Evolutionary conservation across 2,329 filamentous ascomycete genomes (phyloP), one percentile per base, ranked within the genome.

Genomic region (Fulvia fulva): DNA sequence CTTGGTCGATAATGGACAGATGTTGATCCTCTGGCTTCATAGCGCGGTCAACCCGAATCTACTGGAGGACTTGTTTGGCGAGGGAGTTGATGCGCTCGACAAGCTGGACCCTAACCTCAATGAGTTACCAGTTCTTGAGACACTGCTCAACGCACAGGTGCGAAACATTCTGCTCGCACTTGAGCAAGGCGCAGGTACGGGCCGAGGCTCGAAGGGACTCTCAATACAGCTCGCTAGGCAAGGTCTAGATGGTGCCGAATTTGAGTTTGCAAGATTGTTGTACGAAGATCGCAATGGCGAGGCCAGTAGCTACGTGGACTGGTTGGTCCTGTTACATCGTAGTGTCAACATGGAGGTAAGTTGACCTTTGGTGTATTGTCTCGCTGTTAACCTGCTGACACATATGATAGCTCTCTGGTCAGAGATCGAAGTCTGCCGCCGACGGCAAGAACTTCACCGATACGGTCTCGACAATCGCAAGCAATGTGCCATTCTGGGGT

Each of bases 221-320:
- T 90, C 90, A 1, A 83, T 99, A 50, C 94, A 97, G 75, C 81
- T 99, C 50, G 94, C 94, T 7, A 80, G 94, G 58, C 94, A 97
- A 75, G 92, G 92, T 0, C 81, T 97, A 3, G 94, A 99, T 70
- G 94, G 94, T 0, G 90, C 92, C 2, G 94, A 99, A 74, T 97
- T 91, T 69, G 94, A 99, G 75, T 99, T 97, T 78, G 94, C 94
- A 7, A 81, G 92, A 54, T 80, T 95, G 76, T 76, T 99, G 65
- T 86, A 96, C 30, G 94, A 99, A 76, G 94, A 99, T 71, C 84
- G 94, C 64, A 97, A 97, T 74, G 96, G 96, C 66, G 94, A 99
- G 77, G 94, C 94, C 34, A 92, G 96, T 77, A 96, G 90, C 72
- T 99, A 97, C 75, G 94, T 97, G 32, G 94, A 99, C 77, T 99